Percentiles rank a stretch among this genome's conserved stretches.
Conservation (phyloP, 2,329 filamentous ascomycete genomes). For the Cercospora berteroae region DNA sequence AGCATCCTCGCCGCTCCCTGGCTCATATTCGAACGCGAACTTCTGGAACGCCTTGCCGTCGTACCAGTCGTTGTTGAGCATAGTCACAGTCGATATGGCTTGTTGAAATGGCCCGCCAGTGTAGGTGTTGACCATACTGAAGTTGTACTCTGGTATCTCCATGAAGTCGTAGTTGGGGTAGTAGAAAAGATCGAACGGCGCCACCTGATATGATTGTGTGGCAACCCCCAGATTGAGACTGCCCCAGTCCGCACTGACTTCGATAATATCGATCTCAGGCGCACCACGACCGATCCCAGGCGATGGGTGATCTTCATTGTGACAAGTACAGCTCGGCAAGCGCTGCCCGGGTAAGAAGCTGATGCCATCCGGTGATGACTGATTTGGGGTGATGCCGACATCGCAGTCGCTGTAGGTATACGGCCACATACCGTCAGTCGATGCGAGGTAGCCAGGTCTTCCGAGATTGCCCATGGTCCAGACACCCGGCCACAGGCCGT, state of each 20-base stretch:
- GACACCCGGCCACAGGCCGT: constrained; percentile 54
- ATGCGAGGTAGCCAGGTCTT: constrained; percentile 52
- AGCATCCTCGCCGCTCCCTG: constrained; percentile 47
- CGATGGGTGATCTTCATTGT: constrained; percentile 48
- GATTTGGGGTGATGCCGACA: constrained; percentile 51
- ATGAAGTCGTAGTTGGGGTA: constrained; percentile 55
- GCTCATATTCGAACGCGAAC: constrained; percentile 56
- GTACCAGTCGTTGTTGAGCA: constrained; percentile 57
- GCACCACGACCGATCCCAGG: constrained; percentile 49
- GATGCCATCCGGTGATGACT: constrained; percentile 46
- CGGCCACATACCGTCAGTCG: constrained; percentile 56
- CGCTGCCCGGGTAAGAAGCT: constrained; percentile 47
- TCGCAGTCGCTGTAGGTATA: constrained; percentile 54
- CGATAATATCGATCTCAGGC: constrained; percentile 51
- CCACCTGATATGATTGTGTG: constrained; percentile 51
- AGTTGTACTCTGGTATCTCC: constrained; percentile 50
- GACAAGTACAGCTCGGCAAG: constrained; percentile 47
- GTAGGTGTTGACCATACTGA: constrained; percentile 52
- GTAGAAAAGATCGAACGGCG: constrained; percentile 52
- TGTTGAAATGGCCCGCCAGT: constrained; percentile 57
- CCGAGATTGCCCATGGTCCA: constrained; percentile 58
- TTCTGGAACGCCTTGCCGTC: constrained; percentile 55
- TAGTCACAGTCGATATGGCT: constrained; percentile 55
- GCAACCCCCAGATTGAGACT: constrained; percentile 43
- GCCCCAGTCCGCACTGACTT: constrained; percentile 48